Conservation (phyloP, 768 basidiomycete genomes). For the Cystobasidium onofrii region DNA sequence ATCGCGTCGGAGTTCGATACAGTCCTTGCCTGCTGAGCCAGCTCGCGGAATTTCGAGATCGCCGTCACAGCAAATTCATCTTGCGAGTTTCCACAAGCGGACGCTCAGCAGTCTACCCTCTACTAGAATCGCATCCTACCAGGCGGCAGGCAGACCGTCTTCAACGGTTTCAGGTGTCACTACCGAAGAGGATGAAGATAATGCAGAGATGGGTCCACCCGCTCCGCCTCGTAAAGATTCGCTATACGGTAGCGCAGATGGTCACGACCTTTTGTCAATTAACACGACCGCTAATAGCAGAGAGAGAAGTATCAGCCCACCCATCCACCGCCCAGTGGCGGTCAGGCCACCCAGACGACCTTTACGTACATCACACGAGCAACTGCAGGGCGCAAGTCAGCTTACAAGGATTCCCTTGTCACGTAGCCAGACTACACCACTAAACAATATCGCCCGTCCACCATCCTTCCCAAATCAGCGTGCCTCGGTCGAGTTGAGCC, state of each 20-base stretch:
- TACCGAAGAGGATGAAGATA: slow-evolving; percentile 26
- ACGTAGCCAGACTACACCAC: slow-evolving; percentile 23
- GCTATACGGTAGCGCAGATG: neutral
- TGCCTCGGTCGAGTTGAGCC: slow-evolving; percentile 3
- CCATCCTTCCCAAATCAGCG: neutral
- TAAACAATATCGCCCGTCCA: neutral
- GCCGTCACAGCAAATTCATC: slow-evolving; percentile 11
- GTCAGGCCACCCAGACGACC: slow-evolving; percentile 5
- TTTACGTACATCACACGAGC: slow-evolving; percentile 14
- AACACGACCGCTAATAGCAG: neutral
- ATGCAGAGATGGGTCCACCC: slow-evolving; percentile 26
- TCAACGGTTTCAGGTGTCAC: slow-evolving; percentile 13
- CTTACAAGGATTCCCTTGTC: slow-evolving; percentile 7
- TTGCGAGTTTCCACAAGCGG: neutral
- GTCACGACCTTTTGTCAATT: neutral
- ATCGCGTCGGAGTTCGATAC: slow-evolving; percentile 15
- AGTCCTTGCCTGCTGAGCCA: slow-evolving; percentile 16
- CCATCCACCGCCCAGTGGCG: neutral
- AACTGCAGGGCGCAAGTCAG: neutral
- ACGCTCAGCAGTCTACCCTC: slow-evolving; percentile 21
- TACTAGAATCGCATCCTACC: neutral
- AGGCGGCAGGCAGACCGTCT: neutral
- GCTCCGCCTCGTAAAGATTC: neutral
- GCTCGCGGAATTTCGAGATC: neutral
- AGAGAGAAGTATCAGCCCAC: neutral